Conservation (phyloP, 768 basidiomycete genomes). For the Leucocoprinus sp. region DNA sequence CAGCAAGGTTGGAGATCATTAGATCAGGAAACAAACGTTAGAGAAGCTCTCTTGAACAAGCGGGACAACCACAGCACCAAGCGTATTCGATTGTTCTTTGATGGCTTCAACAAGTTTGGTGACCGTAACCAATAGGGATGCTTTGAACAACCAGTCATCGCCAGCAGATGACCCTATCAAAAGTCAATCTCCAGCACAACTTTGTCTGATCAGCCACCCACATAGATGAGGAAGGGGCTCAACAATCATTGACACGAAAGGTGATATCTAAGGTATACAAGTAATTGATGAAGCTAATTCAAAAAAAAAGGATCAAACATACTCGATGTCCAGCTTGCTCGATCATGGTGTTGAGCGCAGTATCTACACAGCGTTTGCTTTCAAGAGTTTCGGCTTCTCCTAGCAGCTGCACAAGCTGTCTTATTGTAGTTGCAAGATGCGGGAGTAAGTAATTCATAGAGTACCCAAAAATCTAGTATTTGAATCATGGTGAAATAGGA, state of each 20-base stretch:
- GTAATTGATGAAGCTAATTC: neutral
- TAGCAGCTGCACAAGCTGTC: conserved; percentile 62
- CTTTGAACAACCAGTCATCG: conserved; percentile 66
- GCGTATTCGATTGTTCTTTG: conserved; percentile 47
- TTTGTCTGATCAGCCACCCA: conserved; percentile 26
- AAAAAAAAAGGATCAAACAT: conserved; percentile 8
- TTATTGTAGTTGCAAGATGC: conserved; percentile 50
- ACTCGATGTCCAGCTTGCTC: conserved; percentile 41
- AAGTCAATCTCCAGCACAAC: neutral
- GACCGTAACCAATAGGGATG: conserved; percentile 59
- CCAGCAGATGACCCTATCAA: conserved; percentile 57
- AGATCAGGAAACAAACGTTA: conserved; percentile 28
- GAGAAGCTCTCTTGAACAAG: conserved; percentile 59
- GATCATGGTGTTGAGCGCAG: conserved; percentile 62
- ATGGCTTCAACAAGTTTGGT: conserved; percentile 67
- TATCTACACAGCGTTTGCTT: conserved; percentile 66
- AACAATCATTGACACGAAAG: conserved; percentile 52
- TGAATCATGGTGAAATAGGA: conserved; percentile 21
- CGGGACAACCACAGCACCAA: conserved; percentile 50
- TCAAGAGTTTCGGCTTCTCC: conserved; percentile 70
- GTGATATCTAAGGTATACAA: conserved; percentile 45
- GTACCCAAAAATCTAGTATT: conserved; percentile 52
- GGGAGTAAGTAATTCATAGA: conserved; percentile 58
- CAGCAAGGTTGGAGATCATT: conserved; percentile 7
- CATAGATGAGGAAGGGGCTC: conserved; percentile 66